A percentile compares a stretch with the other conserved stretches of the same genome.
phyloP scores from a whole-genome alignment of 2,329 filamentous ascomycete species.

The Colletotrichum sp. region DNA sequence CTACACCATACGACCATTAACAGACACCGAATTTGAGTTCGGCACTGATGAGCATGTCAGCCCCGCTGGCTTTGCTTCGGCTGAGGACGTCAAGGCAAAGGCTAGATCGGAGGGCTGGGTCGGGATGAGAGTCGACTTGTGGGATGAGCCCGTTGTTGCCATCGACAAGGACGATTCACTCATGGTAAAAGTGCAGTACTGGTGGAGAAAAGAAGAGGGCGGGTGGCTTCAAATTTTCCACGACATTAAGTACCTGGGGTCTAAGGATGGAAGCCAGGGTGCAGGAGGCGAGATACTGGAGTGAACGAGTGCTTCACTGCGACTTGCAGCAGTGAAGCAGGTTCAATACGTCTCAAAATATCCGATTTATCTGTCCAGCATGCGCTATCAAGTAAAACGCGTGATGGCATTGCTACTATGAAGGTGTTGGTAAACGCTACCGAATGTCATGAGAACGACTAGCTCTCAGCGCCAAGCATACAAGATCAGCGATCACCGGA shows the following conservation, averaged over 20 bases:
- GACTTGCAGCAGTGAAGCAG: background rate
- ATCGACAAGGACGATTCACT: background rate
- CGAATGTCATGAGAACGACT: background rate
- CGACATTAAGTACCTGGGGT: constrained; percentile 32
- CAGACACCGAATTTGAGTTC: constrained; percentile 21
- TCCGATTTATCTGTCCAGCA: background rate
- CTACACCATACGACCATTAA: constrained; percentile 24
- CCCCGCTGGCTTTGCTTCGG: constrained; percentile 16
- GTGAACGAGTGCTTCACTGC: background rate
- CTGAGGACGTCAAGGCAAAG: constrained; percentile 9
- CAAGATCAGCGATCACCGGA: background rate
- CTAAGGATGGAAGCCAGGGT: constrained; percentile 28
- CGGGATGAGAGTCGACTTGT: constrained; percentile 32
- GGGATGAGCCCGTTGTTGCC: constrained; percentile 23
- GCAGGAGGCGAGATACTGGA: constrained; percentile 17
- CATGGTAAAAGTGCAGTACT: constrained; percentile 34
- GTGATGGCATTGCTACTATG: too few relatives aligned
- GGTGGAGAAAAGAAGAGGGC: constrained; percentile 28
- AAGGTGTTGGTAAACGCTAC: background rate
- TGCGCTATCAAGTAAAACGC: background rate
- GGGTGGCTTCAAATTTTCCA: constrained; percentile 29
- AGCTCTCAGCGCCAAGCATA: background rate
- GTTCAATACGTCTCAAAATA: background rate
- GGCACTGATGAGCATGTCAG: constrained; percentile 19
- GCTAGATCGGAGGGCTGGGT: constrained; percentile 27